Percentiles rank a stretch among this genome's conserved stretches.
Evolutionary conservation across 805 yeast species (phyloP).

Genomic region (Hanseniaspora lindneri): DNA sequence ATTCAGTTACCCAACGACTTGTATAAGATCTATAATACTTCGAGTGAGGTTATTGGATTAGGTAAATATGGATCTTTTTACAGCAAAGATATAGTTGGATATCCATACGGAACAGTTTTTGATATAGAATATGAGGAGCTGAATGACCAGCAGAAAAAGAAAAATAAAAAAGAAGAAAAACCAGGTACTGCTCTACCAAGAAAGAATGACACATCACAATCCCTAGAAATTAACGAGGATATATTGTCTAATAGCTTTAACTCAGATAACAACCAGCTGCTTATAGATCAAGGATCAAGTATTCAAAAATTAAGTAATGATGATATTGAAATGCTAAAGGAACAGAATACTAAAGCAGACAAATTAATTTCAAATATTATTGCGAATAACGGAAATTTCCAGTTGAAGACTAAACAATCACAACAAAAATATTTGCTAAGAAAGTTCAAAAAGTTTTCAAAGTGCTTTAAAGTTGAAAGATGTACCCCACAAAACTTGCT

Average conservation of each 20-base stretch:
- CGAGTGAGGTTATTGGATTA: constrained; percentile 50
- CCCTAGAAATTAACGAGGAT: constrained; percentile 17
- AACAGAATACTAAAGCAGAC: constrained; percentile 57
- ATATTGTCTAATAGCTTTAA: constrained; percentile 33
- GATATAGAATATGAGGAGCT: constrained; percentile 40
- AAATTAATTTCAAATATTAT: constrained; percentile 72
- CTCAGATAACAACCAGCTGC: constrained; percentile 40
- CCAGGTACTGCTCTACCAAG: constrained; percentile 11
- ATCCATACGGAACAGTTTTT: constrained; percentile 77
- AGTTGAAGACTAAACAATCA: constrained; percentile 75
- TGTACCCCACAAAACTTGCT: constrained; percentile 59
- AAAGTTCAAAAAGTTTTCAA: constrained; percentile 80
- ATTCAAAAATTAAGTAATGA: constrained; percentile 62
- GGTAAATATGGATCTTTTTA: constrained; percentile 88
- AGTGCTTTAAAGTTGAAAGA: constrained; percentile 72
- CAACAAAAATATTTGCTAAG: constrained; percentile 87
- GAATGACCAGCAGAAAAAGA: constrained; percentile 19
- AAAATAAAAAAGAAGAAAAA: constrained; percentile 12
- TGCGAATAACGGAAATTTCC: constrained; percentile 73
- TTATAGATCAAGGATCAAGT: constrained; percentile 54
- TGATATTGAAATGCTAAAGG: constrained; percentile 78
- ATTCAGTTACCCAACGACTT: constrained; percentile 74
- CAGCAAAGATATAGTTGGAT: constrained; percentile 65
- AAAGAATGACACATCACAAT: constrained; percentile 16
- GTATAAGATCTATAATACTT: constrained; percentile 51